Base-by-base conservation (phyloP, 2,329 filamentous ascomycete species). In the Alternaria rosae region DNA sequence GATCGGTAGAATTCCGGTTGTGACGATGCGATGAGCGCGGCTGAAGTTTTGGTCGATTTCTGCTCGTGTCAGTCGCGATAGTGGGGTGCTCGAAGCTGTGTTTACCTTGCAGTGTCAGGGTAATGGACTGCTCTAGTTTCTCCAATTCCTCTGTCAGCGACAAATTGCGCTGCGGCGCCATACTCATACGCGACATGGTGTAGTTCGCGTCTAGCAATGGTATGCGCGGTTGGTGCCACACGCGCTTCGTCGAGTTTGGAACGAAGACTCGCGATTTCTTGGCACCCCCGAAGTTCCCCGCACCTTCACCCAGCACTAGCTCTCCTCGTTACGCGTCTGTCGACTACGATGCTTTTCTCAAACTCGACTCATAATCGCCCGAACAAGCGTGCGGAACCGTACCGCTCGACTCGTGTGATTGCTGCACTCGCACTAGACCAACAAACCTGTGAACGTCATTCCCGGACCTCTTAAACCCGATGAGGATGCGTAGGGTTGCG, bases 11-110 rank as follows among this genome's bases (percentile, higher is more conserved):
- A 99, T 97, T 76, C 90, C 97, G 1, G 91, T 91, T 1, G 95
- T 98, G 41, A 99, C 94, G 62, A 99, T 98, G 65, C 93, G 90
- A 80, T 99, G 95, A 28, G 95, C 94, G 76, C 92, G 93, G 82
- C 92, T 97, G 79, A 99, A 99, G 82, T 99, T 99, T 80, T 93
- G 92, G 79, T 99, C 95, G 82, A 99, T 99, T 84, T 99, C 95
- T 96, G 73, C 15, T 38, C 8, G 12, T 12, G 71, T 76, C 43
- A 77, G 71, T 70, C 64, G 62, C 51, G 65, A 61, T 63, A 57
- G 71, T 57, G 72, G 71, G 70, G 70, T 58, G 68, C 17, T 17
- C 44, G 6, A n/a, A 17, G 44, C 54, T 51, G 62, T 73, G 65
- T 70, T 71, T 71, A 76, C 92, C 93, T 89, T 98, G 95, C 21